Evolutionary conservation across 257 asterid species (phyloP).

Genomic region (Gardenia jasminoides): DNA sequence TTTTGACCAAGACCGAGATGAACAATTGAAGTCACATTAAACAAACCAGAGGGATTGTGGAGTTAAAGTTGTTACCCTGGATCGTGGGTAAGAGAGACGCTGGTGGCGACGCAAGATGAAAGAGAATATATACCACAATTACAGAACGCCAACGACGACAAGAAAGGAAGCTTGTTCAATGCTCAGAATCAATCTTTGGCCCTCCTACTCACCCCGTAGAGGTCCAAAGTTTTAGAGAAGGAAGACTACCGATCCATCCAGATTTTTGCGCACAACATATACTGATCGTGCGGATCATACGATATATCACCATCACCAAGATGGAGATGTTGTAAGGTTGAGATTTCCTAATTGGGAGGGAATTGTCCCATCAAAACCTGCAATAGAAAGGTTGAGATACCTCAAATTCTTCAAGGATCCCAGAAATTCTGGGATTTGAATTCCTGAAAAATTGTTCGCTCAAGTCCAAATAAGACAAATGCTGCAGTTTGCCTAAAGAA

Average conservation of each 20-base stretch:
- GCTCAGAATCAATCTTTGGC: background rate
- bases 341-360: background rate
- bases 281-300: too few relatives aligned
- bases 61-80: background rate
- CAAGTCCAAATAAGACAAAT: slow-evolving; percentile 24
- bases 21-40: background rate
- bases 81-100: background rate
- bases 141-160: background rate
- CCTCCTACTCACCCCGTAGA: too few relatives aligned
- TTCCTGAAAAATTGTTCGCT: slow-evolving; percentile 23
- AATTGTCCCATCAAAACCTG: too few relatives aligned
- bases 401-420: slow-evolving; percentile 10
- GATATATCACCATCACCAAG: background rate
- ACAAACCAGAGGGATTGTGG: background rate
- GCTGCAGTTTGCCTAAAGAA: slow-evolving; percentile 20
- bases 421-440: slow-evolving; percentile 16
- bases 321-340: background rate
- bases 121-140: too few relatives aligned
- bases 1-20: background rate
- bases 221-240: too few relatives aligned
- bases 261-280: background rate
- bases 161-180: background rate
- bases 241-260: background rate
- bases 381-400: too few relatives aligned
- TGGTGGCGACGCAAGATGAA: too few relatives aligned